Evolutionary conservation across 768 basidiomycete species (phyloP), one percentile per base, ranked within the genome.

Genomic region (Glaciozyma antarctica): DNA sequence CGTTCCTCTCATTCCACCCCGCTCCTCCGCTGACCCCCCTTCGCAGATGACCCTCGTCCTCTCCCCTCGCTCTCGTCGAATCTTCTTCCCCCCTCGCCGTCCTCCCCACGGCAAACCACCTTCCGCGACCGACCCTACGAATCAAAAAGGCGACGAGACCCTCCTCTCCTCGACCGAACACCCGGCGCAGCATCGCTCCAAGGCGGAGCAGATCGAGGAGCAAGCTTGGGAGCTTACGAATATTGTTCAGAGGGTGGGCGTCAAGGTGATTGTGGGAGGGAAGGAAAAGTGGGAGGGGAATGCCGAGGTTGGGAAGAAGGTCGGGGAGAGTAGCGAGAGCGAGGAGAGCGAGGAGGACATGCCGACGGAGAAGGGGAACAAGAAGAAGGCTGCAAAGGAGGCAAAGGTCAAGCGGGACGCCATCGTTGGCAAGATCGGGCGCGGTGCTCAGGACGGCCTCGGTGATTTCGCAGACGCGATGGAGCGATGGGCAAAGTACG

Each of bases 121-220:
- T 22, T 77, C 77, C 15, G 77, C 77, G 21, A 78, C 78, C 19
- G 78, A 79, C 62, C 78, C 78, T 16, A 75, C 71, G 41, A 78
- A 79, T 65, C 65, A 74, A 56, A 71, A 67, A 44, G 78, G 78
- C 19, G 78, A 78, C 72, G 77, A 79, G 60, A 76, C 75, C 55
- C 57, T 77, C 24, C 65, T 79, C n/a, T 76, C 75, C 1, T 75
- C 71, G 13, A 74, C 75, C 26, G 75, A 75, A 30, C 73, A 75
- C n/a, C 72, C 73, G 24, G 69, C 76, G n/a, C 74, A 72, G 48
- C 77, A 77, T 62, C 66, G 77, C 30, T 75, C 73, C 43, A 77
- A 77, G 65, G 73, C 76, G 2, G 78, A 78, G 60, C 78, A 79
- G 64, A 73, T 76, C 48, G 78, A 79, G 55, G 73, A 79, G 66